These are phyloP conservation scores for Blastocystis sp. DNA, from an alignment of 352 stramenopile species.

Conservation along the genomic window DNA sequence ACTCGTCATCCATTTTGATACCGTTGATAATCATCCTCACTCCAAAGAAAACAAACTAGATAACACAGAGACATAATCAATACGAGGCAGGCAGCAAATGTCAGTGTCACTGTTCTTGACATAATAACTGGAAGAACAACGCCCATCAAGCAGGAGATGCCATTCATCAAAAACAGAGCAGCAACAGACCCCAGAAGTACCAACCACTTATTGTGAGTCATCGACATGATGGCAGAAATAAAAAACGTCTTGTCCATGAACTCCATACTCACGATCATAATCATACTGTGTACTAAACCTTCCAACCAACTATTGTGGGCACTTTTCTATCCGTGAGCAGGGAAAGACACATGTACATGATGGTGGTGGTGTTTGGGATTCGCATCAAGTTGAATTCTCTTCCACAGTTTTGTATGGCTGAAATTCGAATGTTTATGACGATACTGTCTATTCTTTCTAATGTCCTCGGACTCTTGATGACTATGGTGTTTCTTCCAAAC, in stretches of 20 bases:
- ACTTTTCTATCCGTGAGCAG: background rate
- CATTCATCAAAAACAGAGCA: slow-evolving; percentile 91
- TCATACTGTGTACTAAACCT: slow-evolving; percentile 79
- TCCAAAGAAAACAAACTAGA: slow-evolving; percentile 76
- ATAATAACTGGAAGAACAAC: slow-evolving; percentile 78
- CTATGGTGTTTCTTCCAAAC: background rate
- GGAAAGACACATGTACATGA: background rate
- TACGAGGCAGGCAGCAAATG: background rate
- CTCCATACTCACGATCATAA: slow-evolving; percentile 93
- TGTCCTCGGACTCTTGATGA: background rate
- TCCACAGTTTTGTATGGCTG: background rate
- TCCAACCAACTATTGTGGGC: slow-evolving; percentile 64
- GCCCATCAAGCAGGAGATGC: slow-evolving; percentile 90
- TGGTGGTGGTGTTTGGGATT: background rate
- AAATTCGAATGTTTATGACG: background rate
- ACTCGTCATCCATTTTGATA: slow-evolving; percentile 6
- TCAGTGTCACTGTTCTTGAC: slow-evolving; percentile 64
- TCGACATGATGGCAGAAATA: slow-evolving; percentile 91
- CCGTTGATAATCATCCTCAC: slow-evolving; percentile 72
- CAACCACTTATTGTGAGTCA: slow-evolving; percentile 87
- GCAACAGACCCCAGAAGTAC: slow-evolving; percentile 87
- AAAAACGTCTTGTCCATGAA: slow-evolving; percentile 99
- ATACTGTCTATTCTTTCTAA: background rate
- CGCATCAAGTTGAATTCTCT: background rate
- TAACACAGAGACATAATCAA: background rate